Evolutionary conservation across 345 rosid genomes (phyloP), one percentile per base, ranked within the genome.

Genomic region (Populus alba): DNA sequence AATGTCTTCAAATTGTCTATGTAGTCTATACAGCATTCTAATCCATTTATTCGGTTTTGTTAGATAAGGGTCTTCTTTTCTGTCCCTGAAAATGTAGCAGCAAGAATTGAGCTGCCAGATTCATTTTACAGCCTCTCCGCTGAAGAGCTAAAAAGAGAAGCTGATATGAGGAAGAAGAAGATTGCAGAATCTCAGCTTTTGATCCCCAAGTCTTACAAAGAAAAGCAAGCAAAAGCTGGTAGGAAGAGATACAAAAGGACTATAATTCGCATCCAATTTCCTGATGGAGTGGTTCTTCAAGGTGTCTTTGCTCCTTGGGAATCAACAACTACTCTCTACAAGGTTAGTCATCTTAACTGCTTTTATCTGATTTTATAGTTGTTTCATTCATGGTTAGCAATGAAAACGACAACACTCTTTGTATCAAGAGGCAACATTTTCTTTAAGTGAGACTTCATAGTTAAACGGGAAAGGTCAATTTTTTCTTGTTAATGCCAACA

Each of bases 281-380:
- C 97, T 1, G 99, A 96, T 10, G 97, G 95, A 15, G 93, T 92
- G 78, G 96, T 94, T 70, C 95, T 96, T 77, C 99, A 94, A 81
- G 99, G 95, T 49, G 85, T 88, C 75, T 96, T 96, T 82, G 88
- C 91, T 70, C 98, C 99, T 68, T 89, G 92, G 97, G 98, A 96
- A 85, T 84, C 84, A 66, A 96, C 99, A 13, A 82, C 78, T 85
- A 83, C 92, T 76, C 91, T 94, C 33, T 96, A 96, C 45, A 91
- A 92, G 98, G 99, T 93, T 59, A 63, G 86, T 81, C 8, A n/a
- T 53, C 66, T 67, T 4, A 15, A 2, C 18, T 77, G 38, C 7
- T 59, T 73, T 68, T 39, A 45, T 67, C 61, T 68, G 47, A 15
- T 77, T 25, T 45, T 31, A n/a, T 47, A 9, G 53, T 20, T 25